phyloP scores from a whole-genome alignment of 2,329 filamentous ascomycete species.

The Penicillium sp. region DNA sequence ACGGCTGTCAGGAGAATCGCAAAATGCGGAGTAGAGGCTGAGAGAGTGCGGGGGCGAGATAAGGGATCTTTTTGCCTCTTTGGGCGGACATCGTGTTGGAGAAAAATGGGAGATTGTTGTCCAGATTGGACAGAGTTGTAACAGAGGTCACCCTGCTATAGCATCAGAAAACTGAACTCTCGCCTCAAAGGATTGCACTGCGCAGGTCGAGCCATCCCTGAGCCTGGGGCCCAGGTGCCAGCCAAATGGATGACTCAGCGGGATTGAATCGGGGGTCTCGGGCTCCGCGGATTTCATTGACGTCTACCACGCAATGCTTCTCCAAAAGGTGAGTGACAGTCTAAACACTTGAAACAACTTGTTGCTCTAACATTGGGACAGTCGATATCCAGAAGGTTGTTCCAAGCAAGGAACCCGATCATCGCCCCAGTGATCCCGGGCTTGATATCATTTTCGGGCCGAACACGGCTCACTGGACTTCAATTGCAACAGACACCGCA shows the following conservation, averaged over 20 bases:
- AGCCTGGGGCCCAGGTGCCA: too few species aligned
- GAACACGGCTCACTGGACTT: background rate
- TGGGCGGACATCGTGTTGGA: background rate
- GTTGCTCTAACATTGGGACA: background rate
- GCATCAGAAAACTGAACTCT: too few species aligned
- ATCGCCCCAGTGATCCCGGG: background rate
- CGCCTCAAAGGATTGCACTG: too few species aligned
- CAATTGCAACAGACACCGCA: background rate
- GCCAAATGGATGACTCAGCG: too few species aligned
- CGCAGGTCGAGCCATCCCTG: too few species aligned
- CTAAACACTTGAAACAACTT: background rate
- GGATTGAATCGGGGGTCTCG: too few species aligned
- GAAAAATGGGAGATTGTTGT: too few species aligned
- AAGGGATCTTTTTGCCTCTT: slow-evolving; percentile 20
- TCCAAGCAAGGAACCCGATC: background rate
- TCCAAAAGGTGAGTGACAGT: too few species aligned
- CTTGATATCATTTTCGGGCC: background rate
- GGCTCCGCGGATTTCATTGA: too few species aligned
- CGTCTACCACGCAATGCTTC: too few species aligned
- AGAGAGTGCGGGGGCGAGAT: slow-evolving; percentile 18
- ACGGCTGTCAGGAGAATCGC: slow-evolving; percentile 3
- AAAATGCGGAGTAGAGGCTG: slow-evolving; percentile 10
- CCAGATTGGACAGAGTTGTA: too few species aligned
- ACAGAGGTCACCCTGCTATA: too few species aligned
- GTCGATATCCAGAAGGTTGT: background rate